These are phyloP conservation scores for Cicer arietinum DNA, from an alignment of 306 rosid genomes.

Conservation along the genomic window DNA sequence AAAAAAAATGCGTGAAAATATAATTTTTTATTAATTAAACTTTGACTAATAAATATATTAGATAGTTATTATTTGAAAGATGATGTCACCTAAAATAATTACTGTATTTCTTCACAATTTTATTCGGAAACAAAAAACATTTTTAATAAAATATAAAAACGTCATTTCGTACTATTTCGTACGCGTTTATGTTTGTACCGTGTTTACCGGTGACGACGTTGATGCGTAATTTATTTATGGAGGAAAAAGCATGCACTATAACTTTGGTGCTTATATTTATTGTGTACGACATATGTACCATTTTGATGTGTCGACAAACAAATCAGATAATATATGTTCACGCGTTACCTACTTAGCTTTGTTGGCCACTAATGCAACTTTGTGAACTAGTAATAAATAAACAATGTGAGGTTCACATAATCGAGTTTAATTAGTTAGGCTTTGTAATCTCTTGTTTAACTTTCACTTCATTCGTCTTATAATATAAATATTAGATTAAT, in stretches of 20 bases:
- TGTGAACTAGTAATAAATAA: neutral
- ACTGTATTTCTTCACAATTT: no score
- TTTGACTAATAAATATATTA: no score
- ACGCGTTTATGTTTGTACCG: neutral
- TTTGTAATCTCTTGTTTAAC: no score
- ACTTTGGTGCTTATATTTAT: slow-evolving; percentile 6
- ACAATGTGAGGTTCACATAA: neutral
- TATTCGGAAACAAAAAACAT: no score
- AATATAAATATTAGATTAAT: no score
- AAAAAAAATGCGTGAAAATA: no score
- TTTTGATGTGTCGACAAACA: slow-evolving; percentile 12
- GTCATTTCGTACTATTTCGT: neutral
- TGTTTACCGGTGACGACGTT: neutral
- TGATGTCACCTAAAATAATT: no score
- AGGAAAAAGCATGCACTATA: slow-evolving; percentile 28
- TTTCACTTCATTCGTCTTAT: no score
- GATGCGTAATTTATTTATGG: neutral
- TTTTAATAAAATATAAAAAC: neutral
- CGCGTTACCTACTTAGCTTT: slow-evolving; percentile 38
- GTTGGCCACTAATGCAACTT: slow-evolving; percentile 40
- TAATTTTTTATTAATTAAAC: no score
- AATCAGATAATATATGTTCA: slow-evolving; percentile 23
- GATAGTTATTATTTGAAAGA: no score
- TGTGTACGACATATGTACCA: slow-evolving; percentile 55
- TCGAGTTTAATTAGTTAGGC: neutral